A percentile compares a stretch with the other conserved stretches of the same genome.
phyloP scores from a whole-genome alignment of 75 land plant genomes.

The Sequoia sempervirens region DNA sequence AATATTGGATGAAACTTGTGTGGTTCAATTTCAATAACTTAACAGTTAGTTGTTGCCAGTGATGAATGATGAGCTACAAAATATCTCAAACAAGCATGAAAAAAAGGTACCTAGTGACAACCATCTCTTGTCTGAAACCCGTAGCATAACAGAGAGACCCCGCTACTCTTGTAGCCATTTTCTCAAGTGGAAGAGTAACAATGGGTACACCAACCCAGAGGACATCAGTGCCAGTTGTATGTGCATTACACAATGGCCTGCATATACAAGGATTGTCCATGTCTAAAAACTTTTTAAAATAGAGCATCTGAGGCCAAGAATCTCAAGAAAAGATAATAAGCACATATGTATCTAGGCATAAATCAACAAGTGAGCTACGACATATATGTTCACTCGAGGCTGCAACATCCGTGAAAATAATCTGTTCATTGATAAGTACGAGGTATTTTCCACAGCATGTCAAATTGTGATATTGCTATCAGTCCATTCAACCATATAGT shows the following conservation, averaged over 20 bases:
- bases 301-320: background rate
- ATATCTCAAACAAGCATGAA: no score
- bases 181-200: constrained; percentile 47
- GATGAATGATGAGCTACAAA: no score
- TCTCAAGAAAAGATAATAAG: background rate
- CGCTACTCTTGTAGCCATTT: constrained; percentile 56
- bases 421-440: no score
- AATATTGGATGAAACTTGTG: background rate
- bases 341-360: no score
- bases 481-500: no score
- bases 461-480: no score
- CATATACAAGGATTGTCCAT: background rate
- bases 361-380: constrained; percentile 44
- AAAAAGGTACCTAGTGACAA: no score
- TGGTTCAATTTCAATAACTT: background rate
- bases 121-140: constrained; percentile 39
- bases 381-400: no score
- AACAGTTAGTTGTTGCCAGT: background rate
- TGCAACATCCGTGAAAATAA: no score
- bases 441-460: no score
- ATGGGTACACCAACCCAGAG: constrained; percentile 57
- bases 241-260: constrained; percentile 59
- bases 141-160: constrained; percentile 51
- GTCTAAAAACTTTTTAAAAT: background rate
- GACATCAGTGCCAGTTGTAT: constrained; percentile 56